Evolutionary conservation across 75 land plant genomes (phyloP), one percentile per base, ranked within the genome.

Genomic region (Azolla pinnata): DNA sequence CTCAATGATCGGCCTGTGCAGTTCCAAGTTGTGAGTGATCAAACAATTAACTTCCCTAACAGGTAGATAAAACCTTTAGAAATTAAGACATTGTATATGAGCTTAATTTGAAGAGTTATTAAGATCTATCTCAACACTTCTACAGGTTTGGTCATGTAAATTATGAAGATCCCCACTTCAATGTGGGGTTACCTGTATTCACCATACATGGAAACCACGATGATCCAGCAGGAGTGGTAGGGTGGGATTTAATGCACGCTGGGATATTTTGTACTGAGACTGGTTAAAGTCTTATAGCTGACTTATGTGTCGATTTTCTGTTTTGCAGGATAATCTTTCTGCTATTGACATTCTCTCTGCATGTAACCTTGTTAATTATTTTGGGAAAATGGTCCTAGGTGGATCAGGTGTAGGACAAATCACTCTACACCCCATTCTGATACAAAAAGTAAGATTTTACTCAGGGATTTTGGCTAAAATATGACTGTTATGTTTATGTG

Each of bases 201-300:
- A 93, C 81, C 55, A 93, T 93, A 44, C 98, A 93, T 75, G 98
- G 98, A 30, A 93, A 93, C 56, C 98, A 93, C 74, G 98, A 93
- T 67, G 98, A 93, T 79, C 98, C 98, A 59, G 98, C 98, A 25
- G 98, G 98, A 67, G 98, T 93, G 95, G 98, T 93, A 78, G 62
- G 84, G 26, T 53, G 27, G 12, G 35, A n/a, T 4, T 31, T 26
- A 21, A n/a, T n/a, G n/a, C n/a, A n/a, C n/a, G n/a, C n/a, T n/a
- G n/a, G n/a, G n/a, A n/a, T n/a, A n/a, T n/a, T n/a, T n/a, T n/a
- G n/a, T n/a, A n/a, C n/a, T n/a, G n/a, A n/a, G n/a, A n/a, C n/a
- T n/a, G n/a, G n/a, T n/a, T n/a, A n/a, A n/a, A n/a, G n/a, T n/a
- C n/a, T n/a, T n/a, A n/a, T n/a, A n/a, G n/a, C n/a, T n/a, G n/a